Evolutionary conservation across 2,329 filamentous ascomycete species (phyloP).

Genomic region (Gnomoniopsis sp.): DNA sequence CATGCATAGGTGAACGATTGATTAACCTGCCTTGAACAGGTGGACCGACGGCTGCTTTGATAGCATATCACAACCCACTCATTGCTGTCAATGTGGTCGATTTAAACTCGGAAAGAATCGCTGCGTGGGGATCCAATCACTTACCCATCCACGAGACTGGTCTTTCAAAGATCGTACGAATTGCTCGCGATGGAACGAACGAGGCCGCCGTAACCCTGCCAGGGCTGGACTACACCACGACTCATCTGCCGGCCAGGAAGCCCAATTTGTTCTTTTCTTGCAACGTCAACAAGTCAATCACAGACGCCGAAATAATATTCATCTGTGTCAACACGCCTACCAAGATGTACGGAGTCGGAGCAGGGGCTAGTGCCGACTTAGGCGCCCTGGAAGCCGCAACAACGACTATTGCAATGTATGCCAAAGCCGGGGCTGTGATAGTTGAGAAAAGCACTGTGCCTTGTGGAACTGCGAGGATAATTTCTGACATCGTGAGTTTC

Average conservation of each 20-base stretch:
- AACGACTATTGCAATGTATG: conserved; percentile 49
- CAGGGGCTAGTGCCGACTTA: conserved; percentile 55
- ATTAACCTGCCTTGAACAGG: conserved; percentile 31
- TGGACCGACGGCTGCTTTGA: conserved; percentile 58
- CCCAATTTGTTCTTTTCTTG: conserved; percentile 59
- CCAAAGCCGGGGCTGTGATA: conserved; percentile 52
- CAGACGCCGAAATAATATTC: conserved; percentile 56
- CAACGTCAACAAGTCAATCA: conserved; percentile 46
- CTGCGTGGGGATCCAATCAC: conserved; percentile 53
- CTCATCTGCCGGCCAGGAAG: conserved; percentile 31
- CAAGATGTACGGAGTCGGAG: conserved; percentile 53
- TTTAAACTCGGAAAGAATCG: conserved; percentile 49
- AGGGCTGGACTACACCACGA: conserved; percentile 10
- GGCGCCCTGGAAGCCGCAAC: conserved; percentile 53
- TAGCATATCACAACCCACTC: conserved; percentile 56
- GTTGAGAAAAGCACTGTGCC: conserved; percentile 66
- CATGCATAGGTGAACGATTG: neutral
- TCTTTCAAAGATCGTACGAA: conserved; percentile 49
- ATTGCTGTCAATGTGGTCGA: conserved; percentile 58
- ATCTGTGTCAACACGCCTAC: conserved; percentile 64
- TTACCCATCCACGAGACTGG: conserved; percentile 60
- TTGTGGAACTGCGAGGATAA: conserved; percentile 54
- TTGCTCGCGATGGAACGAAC: conserved; percentile 37
- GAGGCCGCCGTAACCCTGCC: conserved; percentile 23
- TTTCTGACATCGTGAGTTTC: conserved; percentile 48